These are phyloP conservation scores for Dactylellina parvicollis DNA, from an alignment of 2,329 filamentous ascomycete species.

Conservation along the genomic window DNA sequence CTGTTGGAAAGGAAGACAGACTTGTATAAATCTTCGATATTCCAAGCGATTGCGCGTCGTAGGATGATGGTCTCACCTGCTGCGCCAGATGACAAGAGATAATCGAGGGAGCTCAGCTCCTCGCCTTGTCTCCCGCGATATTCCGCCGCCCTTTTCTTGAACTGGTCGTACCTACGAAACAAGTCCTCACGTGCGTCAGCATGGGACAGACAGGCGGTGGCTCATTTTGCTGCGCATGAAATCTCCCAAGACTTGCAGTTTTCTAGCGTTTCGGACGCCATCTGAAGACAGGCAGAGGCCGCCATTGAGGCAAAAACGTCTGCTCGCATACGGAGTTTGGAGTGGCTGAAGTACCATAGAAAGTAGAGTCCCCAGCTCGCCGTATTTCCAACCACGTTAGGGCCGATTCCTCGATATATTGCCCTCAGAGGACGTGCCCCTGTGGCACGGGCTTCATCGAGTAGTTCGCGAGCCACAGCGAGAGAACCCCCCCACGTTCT, in stretches of 20 bases:
- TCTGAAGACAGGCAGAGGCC: slow-evolving; percentile 63
- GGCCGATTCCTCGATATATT: slow-evolving; percentile 87
- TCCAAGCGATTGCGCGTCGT: neutral
- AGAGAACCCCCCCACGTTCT: slow-evolving; percentile 50
- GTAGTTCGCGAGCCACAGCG: slow-evolving; percentile 34
- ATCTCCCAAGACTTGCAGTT: slow-evolving; percentile 67
- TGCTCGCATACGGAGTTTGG: slow-evolving; percentile 6
- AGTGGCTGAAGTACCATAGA: slow-evolving; percentile 68
- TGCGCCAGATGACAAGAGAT: slow-evolving; percentile 58
- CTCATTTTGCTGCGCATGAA: slow-evolving; percentile 54
- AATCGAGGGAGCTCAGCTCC: slow-evolving; percentile 56
- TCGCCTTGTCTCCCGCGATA: slow-evolving; percentile 49
- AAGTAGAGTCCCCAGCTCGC: slow-evolving; percentile 94
- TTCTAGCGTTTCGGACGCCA: neutral
- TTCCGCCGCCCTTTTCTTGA: slow-evolving; percentile 54
- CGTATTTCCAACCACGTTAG: slow-evolving; percentile 90
- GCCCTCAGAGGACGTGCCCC: slow-evolving; percentile 59
- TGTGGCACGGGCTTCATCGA: slow-evolving; percentile 45
- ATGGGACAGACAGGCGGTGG: too few species aligned
- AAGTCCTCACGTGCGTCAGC: slow-evolving; percentile 35
- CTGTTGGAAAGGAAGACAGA: slow-evolving; percentile 73
- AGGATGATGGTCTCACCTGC: slow-evolving; percentile 54
- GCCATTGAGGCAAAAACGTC: slow-evolving; percentile 64
- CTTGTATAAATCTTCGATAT: slow-evolving; percentile 67
- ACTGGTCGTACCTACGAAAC: slow-evolving; percentile 62